phyloP scores from a whole-genome alignment of 2,329 filamentous ascomycete genomes.

The Macrophomina tecta region DNA sequence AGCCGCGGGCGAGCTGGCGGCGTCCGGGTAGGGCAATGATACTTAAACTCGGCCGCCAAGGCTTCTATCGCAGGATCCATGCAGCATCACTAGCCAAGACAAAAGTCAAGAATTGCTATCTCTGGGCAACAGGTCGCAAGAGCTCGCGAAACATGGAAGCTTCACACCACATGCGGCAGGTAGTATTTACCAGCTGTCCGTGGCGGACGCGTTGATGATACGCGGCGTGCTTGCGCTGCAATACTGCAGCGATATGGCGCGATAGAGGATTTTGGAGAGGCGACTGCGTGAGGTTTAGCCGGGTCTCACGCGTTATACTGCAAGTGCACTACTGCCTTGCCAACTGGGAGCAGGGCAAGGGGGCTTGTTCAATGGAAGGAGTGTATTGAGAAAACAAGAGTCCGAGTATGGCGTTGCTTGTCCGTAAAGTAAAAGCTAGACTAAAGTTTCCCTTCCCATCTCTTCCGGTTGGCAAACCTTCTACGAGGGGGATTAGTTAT shows the following conservation, averaged over 20 bases:
- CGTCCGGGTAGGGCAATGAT: not conserved
- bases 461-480: not conserved
- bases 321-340: too few species aligned
- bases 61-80: not conserved
- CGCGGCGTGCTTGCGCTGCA: constrained; percentile 13
- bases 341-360: not conserved
- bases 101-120: not conserved
- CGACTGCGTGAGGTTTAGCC: not conserved
- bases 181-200: not conserved
- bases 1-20: not conserved
- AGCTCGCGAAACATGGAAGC: too few species aligned
- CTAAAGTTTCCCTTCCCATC: not conserved
- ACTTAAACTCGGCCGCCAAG: constrained; percentile 1
- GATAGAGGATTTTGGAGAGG: not conserved
- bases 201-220: not conserved
- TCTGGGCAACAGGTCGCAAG: not conserved
- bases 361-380: too few species aligned
- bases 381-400: too few species aligned
- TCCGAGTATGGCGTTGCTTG: too few species aligned
- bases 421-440: not conserved
- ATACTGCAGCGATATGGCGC: constrained; percentile 10
- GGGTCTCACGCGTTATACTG: not conserved
- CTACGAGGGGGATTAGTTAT: too few species aligned
- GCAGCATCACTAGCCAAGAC: not conserved
- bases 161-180: not conserved